Evolutionary conservation across 2,329 filamentous ascomycete species (phyloP), one percentile per base, ranked within the genome.

Genomic region (Didymella sp.): DNA sequence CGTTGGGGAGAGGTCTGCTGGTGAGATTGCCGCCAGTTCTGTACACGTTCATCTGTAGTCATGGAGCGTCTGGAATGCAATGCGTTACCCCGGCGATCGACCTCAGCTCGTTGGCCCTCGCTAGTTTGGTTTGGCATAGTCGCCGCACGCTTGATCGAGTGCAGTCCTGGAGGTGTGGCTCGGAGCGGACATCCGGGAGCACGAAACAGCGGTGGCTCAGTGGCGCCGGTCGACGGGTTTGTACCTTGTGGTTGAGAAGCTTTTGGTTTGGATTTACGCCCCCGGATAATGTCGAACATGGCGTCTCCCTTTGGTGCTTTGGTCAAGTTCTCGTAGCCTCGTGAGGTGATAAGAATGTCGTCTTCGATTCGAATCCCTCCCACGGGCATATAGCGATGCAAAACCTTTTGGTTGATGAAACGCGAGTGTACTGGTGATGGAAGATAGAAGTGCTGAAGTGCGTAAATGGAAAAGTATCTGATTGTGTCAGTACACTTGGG

Each of bases 401-500:
- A 76, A 1, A 93, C 89, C 19, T 82, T 78, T 37, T 81, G 79
- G 70, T 96, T 87, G 68, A 97, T 96, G 71, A 87, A 96, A 70
- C 89, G 87, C 51, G 85, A 83, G 69, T 93, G 87, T 44, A 85
- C 84, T 0, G 89, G 86, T 62, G 92, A 87, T 44, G 87, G 82
- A 12, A 96, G 80, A 72, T 89, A 95, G 0, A 92, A 90, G 41
- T 67, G 70, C 9, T 89, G 85, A 59, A 97, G 90, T 62, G 96
- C 96, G 73, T 93, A 96, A 19, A 86, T 85, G 77, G 91, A 96
- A 76, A 97, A 97, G 78, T 97, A 97, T 61, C 94, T 87, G 85
- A 87, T 59, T 24, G 5, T 21, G 28, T 52, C 25, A 65, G 42
- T 57, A 52, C 27, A 22, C 9, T 9, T 27, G 4, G 2, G 25